Conservation (phyloP, 106 monocot genomes). For the Acorus calamus region DNA sequence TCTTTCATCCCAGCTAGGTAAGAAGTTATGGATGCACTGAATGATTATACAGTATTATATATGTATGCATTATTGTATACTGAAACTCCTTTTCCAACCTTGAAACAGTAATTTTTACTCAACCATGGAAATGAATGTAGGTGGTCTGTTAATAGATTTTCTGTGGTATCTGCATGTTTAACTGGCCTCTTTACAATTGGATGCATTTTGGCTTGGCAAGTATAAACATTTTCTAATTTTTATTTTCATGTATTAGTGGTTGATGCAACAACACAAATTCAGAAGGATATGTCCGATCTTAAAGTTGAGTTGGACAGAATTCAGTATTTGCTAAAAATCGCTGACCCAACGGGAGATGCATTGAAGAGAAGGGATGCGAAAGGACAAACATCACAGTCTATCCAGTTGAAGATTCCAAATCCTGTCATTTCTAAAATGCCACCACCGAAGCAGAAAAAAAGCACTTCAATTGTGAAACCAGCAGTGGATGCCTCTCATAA, state of each 20-base stretch:
- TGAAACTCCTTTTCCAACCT: not conserved
- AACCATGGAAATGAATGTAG: too few species aligned
- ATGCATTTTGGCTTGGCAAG: too few species aligned
- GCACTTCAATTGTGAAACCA: conserved; percentile 13
- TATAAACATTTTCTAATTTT: not conserved
- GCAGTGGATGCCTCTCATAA: conserved; percentile 5
- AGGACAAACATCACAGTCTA: conserved; percentile 11
- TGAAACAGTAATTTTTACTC: too few species aligned
- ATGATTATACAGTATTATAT: not conserved
- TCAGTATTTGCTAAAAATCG: conserved; percentile 76
- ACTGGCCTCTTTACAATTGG: too few species aligned
- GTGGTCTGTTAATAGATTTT: not conserved
- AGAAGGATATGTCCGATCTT: conserved; percentile 54
- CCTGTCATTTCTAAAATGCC: conserved; percentile 14
- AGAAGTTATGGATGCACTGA: conserved; percentile 1
- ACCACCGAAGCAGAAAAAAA: conserved; percentile 11
- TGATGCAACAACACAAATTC: conserved; percentile 37
- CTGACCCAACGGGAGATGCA: conserved; percentile 89
- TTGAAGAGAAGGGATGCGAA: conserved; percentile 50
- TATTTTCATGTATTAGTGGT: conserved; percentile 31
- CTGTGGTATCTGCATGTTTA: too few species aligned
- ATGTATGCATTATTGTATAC: not conserved
- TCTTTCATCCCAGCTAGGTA: conserved; percentile 82
- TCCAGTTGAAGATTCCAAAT: not conserved
- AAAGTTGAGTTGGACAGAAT: conserved; percentile 63